Percentiles rank a stretch among this genome's conserved stretches.
phyloP scores from a whole-genome alignment of 2,329 filamentous ascomycete genomes.

The Furcasterigmium sp. region DNA sequence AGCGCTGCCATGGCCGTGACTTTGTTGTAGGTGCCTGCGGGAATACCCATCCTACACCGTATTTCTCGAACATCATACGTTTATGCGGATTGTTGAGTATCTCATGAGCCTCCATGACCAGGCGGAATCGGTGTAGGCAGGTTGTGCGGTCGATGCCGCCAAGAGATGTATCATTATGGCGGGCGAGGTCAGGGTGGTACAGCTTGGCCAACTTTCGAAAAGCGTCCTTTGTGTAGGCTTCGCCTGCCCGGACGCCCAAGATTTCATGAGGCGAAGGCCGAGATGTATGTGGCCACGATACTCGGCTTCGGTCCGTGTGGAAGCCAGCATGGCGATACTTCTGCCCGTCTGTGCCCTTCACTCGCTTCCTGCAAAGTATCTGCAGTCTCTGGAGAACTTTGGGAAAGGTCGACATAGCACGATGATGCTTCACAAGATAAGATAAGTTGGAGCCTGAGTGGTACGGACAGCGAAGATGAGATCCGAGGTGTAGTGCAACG shows the following conservation, averaged over 20 bases:
- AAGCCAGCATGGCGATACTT: too few relatives aligned
- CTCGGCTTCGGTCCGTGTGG: too few relatives aligned
- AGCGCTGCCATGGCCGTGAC: too few relatives aligned
- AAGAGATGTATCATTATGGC: background rate
- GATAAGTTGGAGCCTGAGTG: too few relatives aligned
- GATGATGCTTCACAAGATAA: too few relatives aligned
- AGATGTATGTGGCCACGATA: too few relatives aligned
- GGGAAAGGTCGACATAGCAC: too few relatives aligned
- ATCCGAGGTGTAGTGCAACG: too few relatives aligned
- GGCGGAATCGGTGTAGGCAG: slow-evolving; percentile 10
- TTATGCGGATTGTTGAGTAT: slow-evolving; percentile 10
- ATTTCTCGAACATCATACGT: slow-evolving; percentile 8
- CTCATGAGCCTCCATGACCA: slow-evolving; percentile 11
- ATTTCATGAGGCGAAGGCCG: slow-evolving; percentile 13
- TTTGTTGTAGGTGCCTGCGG: background rate
- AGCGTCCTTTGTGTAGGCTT: slow-evolving; percentile 9
- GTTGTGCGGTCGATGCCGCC: background rate
- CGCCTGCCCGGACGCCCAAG: slow-evolving; percentile 1
- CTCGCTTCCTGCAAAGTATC: too few relatives aligned
- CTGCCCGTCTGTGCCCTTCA: too few relatives aligned
- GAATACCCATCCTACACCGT: slow-evolving; percentile 7
- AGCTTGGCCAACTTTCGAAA: slow-evolving; percentile 14
- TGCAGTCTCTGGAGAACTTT: too few relatives aligned
- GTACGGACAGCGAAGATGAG: too few relatives aligned
- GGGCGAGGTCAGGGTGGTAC: slow-evolving; percentile 14